These are phyloP conservation scores for Cardamine occulta DNA, from an alignment of 345 rosid genomes.

Conservation along the genomic window DNA sequence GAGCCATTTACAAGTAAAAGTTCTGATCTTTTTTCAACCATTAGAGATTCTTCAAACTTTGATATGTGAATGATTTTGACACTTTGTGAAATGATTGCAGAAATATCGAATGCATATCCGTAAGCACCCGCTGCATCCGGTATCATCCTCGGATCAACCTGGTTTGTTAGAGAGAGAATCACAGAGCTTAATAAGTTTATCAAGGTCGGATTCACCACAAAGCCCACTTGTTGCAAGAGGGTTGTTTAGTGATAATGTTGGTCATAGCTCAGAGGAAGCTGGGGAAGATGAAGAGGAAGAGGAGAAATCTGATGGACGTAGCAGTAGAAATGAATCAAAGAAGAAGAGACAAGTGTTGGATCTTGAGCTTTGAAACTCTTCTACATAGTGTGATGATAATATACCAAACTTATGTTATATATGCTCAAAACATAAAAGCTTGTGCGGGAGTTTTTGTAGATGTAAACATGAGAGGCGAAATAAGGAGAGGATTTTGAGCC, in stretches of 20 bases:
- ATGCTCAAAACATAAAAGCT: slow-evolving; percentile 20
- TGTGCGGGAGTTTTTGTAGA: slow-evolving; percentile 40
- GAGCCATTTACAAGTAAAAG: slow-evolving; percentile 82
- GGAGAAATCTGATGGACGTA: slow-evolving; percentile 60
- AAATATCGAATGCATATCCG: slow-evolving; percentile 81
- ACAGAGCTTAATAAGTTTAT: slow-evolving; percentile 47
- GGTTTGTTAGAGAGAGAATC: slow-evolving; percentile 41
- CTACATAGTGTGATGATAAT: slow-evolving; percentile 22
- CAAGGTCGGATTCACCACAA: slow-evolving; percentile 64
- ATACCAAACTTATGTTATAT: slow-evolving; percentile 33
- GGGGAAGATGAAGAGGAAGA: slow-evolving; percentile 53
- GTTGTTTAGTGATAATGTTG: slow-evolving; percentile 49
- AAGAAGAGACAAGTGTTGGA: slow-evolving; percentile 35
- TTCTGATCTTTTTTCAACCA: slow-evolving; percentile 2
- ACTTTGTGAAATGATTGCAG: slow-evolving; percentile 48
- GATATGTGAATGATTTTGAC: slow-evolving; percentile 19
- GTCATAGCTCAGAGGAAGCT: slow-evolving; percentile 47
- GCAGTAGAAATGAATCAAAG: slow-evolving; percentile 45
- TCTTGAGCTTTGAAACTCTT: slow-evolving; percentile 38
- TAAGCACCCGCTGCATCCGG: slow-evolving; percentile 50
- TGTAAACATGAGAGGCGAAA: slow-evolving; percentile 40
- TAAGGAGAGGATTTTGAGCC: slow-evolving; percentile 33
- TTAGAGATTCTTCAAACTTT: background rate
- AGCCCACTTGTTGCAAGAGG: slow-evolving; percentile 57
- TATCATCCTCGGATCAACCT: slow-evolving; percentile 45